phyloP scores from a whole-genome alignment of 2,329 filamentous ascomycete genomes.

The Sporothrix dimorphospora region DNA sequence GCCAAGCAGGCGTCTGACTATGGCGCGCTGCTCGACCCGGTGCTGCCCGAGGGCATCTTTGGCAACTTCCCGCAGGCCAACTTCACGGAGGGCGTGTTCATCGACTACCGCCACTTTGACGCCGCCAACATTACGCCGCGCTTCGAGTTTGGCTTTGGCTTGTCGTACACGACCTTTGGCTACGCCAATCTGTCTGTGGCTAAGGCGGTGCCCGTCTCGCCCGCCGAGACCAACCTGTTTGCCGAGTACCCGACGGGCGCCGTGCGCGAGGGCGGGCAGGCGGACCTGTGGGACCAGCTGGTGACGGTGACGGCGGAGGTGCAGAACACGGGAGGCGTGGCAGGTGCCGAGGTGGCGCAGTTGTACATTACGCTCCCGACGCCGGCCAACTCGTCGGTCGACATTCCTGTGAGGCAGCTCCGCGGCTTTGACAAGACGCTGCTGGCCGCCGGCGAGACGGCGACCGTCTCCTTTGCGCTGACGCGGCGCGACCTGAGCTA shows the following conservation, averaged over 20 bases:
- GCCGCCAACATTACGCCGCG: conserved; percentile 51
- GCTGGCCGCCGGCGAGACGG: conserved; percentile 48
- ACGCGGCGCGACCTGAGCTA: conserved; percentile 67
- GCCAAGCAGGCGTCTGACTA: conserved; percentile 56
- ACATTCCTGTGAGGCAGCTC: conserved; percentile 59
- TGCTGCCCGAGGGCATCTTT: conserved; percentile 40
- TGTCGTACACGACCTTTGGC: conserved; percentile 59
- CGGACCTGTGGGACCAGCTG: conserved; percentile 52
- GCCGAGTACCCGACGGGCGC: conserved; percentile 45
- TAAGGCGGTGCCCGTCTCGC: conserved; percentile 38
- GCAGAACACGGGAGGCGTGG: conserved; percentile 46
- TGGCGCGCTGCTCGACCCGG: conserved; percentile 37
- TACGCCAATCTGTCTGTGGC: conserved; percentile 46
- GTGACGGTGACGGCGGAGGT: conserved; percentile 46
- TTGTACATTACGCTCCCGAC: conserved; percentile 51
- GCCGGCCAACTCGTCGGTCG: neutral
- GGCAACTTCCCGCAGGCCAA: conserved; percentile 39
- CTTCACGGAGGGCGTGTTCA: conserved; percentile 45
- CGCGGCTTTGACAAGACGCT: conserved; percentile 66
- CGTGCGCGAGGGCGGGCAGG: conserved; percentile 49
- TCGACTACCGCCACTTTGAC: conserved; percentile 61
- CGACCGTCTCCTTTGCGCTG: conserved; percentile 54
- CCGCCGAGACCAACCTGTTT: conserved; percentile 32
- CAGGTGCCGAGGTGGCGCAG: conserved; percentile 50
- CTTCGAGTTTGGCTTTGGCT: conserved; percentile 59